These are phyloP conservation scores for Lupinus albus DNA, from an alignment of 306 rosid genomes.

Conservation along the genomic window DNA sequence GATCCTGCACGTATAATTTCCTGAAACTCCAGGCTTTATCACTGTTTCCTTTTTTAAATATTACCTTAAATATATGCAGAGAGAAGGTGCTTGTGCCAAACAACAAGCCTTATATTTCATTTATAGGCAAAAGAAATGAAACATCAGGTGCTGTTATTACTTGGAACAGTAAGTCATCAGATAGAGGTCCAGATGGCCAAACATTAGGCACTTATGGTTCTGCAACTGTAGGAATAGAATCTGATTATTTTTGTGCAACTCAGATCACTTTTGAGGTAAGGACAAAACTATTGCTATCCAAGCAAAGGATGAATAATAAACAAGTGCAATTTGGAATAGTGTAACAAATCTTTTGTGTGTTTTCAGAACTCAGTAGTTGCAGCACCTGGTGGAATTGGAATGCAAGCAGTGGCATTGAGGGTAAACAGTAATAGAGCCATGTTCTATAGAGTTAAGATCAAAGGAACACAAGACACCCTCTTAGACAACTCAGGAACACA, in stretches of 20 bases:
- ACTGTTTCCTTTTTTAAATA: neutral
- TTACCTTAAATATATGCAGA: constrained; percentile 50
- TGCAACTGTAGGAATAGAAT: constrained; percentile 76
- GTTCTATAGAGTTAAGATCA: constrained; percentile 65
- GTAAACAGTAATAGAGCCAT: constrained; percentile 72
- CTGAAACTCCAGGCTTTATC: neutral
- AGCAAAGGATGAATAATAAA: neutral
- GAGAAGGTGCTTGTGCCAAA: constrained; percentile 76
- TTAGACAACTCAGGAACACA: constrained; percentile 76
- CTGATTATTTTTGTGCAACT: constrained; percentile 83
- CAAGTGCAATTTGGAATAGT: neutral
- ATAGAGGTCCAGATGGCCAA: constrained; percentile 54
- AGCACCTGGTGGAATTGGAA: constrained; percentile 65
- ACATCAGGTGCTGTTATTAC: constrained; percentile 56
- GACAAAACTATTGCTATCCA: neutral
- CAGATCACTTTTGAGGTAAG: constrained; percentile 73
- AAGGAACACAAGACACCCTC: constrained; percentile 87
- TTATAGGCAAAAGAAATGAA: constrained; percentile 59
- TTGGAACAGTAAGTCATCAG: constrained; percentile 87
- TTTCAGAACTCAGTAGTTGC: constrained; percentile 77
- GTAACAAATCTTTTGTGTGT: neutral
- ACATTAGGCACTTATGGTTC: constrained; percentile 71
- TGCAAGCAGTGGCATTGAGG: constrained; percentile 91
- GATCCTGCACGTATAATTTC: constrained; percentile 7
- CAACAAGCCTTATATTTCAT: constrained; percentile 77